These are phyloP conservation scores for Ormosia semicastrata DNA, from an alignment of 306 rosid genomes.

Conservation along the genomic window DNA sequence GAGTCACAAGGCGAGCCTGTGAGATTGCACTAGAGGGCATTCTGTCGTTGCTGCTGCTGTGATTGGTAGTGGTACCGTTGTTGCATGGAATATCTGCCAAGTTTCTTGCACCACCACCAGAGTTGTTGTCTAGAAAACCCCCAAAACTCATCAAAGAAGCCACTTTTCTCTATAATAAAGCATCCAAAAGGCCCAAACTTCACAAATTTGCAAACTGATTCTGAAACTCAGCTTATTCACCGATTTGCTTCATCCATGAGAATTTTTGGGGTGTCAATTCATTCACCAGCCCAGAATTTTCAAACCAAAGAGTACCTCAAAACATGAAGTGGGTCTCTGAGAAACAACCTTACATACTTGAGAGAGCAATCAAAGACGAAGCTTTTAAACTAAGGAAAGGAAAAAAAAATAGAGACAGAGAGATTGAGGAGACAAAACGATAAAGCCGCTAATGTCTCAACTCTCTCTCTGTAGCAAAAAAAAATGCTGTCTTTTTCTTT, in stretches of 20 bases:
- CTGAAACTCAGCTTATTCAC: not conserved
- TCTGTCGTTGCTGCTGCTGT: slow-evolving; percentile 36
- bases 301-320: not conserved
- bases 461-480: slow-evolving; percentile 41
- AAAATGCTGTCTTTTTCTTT: slow-evolving; percentile 11
- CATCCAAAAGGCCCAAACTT: not conserved
- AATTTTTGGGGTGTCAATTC: not conserved
- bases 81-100: slow-evolving; percentile 60
- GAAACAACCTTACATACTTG: not conserved
- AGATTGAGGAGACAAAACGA: slow-evolving; percentile 62
- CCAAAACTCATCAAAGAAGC: slow-evolving; percentile 93
- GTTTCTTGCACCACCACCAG: slow-evolving; percentile 55
- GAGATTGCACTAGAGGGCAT: slow-evolving; percentile 74
- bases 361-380: slow-evolving; percentile 4
- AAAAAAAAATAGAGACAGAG: slow-evolving; percentile 28
- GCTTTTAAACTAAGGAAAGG: not conserved
- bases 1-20: slow-evolving; percentile 72
- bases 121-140: slow-evolving; percentile 73
- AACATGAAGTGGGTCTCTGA: slow-evolving; percentile 23
- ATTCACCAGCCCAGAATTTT: slow-evolving; percentile 11
- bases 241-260: slow-evolving; percentile 3
- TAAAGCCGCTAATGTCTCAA: slow-evolving; percentile 55
- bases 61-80: slow-evolving; percentile 18
- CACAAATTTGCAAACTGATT: not conserved
- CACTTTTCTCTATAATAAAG: not conserved